These are phyloP conservation scores for Wickerhamomyces rabaulensis DNA, from an alignment of 805 yeast genomes.

Conservation along the genomic window DNA sequence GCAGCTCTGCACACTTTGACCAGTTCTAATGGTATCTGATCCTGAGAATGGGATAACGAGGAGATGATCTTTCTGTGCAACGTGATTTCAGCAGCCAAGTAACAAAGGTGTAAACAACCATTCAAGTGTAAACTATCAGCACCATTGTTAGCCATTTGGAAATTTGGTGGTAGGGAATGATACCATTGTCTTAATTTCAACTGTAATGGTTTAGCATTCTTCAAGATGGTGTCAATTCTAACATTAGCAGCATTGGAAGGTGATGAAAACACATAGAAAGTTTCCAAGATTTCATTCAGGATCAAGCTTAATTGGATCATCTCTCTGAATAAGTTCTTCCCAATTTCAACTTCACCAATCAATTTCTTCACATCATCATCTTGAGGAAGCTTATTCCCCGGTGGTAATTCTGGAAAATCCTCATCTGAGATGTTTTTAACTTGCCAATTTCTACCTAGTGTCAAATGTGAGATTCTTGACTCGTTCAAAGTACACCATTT, in stretches of 20 bases:
- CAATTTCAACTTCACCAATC: slow-evolving; percentile 57
- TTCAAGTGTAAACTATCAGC: slow-evolving; percentile 64
- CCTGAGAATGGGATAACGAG: slow-evolving; percentile 25
- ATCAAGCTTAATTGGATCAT: slow-evolving; percentile 63
- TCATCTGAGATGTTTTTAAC: slow-evolving; percentile 60
- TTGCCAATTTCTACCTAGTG: slow-evolving; percentile 72
- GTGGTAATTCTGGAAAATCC: slow-evolving; percentile 72
- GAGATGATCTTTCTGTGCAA: slow-evolving; percentile 74
- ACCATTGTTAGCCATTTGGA: slow-evolving; percentile 55
- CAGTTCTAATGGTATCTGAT: slow-evolving; percentile 46
- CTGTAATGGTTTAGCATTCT: slow-evolving; percentile 77
- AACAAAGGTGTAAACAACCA: slow-evolving; percentile 77
- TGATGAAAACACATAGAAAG: slow-evolving; percentile 49
- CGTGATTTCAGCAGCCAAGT: slow-evolving; percentile 85
- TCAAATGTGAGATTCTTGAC: slow-evolving; percentile 78
- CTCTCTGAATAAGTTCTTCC: slow-evolving; percentile 62
- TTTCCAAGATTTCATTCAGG: slow-evolving; percentile 63
- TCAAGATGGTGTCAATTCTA: slow-evolving; percentile 63
- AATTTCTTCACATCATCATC: slow-evolving; percentile 18
- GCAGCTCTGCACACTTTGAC: slow-evolving; percentile 74
- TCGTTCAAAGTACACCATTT: slow-evolving; percentile 85
- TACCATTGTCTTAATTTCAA: slow-evolving; percentile 69
- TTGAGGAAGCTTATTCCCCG: slow-evolving; percentile 9
- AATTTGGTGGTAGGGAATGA: slow-evolving; percentile 58
- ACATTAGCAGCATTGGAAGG: slow-evolving; percentile 34